phyloP scores from a whole-genome alignment of 2,329 filamentous ascomycete species.

The Fusarium hainanense region DNA sequence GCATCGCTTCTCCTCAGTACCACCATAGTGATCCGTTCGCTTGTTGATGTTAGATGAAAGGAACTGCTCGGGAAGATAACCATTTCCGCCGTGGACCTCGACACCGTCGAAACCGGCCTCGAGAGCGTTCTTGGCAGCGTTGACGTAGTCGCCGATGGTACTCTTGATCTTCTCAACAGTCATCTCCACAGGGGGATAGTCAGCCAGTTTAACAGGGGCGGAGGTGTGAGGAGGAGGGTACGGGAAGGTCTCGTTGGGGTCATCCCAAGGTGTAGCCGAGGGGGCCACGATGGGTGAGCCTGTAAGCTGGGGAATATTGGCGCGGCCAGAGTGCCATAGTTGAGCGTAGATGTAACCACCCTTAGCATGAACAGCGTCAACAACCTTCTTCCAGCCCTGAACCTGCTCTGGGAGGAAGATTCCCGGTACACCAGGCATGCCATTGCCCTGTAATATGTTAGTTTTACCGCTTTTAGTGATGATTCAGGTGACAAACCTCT shows the following conservation, averaged over 20 bases:
- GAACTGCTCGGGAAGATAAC: slow-evolving; percentile 56
- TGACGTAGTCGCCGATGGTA: slow-evolving; percentile 47
- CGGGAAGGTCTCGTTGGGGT: slow-evolving; percentile 54
- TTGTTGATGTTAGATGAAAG: slow-evolving; percentile 52
- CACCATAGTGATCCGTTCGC: slow-evolving; percentile 53
- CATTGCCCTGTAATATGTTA: slow-evolving; percentile 42
- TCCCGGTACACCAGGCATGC: slow-evolving; percentile 63
- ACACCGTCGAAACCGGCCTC: slow-evolving; percentile 63
- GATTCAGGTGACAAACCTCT: slow-evolving; percentile 35
- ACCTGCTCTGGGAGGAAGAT: slow-evolving; percentile 67
- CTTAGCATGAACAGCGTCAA: slow-evolving; percentile 70
- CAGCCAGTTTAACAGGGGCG: slow-evolving; percentile 54
- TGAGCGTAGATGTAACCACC: slow-evolving; percentile 71
- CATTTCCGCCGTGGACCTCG: slow-evolving; percentile 56
- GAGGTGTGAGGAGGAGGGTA: slow-evolving; percentile 51
- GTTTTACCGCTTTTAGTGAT: accelerated
- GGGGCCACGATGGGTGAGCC: slow-evolving; percentile 53
- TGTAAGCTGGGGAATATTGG: slow-evolving; percentile 52
- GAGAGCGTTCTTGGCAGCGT: slow-evolving; percentile 58
- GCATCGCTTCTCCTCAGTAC: slow-evolving; percentile 49
- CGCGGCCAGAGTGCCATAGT: slow-evolving; percentile 61
- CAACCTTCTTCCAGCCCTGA: slow-evolving; percentile 68
- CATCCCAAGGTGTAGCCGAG: slow-evolving; percentile 59
- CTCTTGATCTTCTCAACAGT: slow-evolving; percentile 56
- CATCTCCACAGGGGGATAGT: slow-evolving; percentile 47